phyloP scores from a whole-genome alignment of 352 stramenopile genomes.

The Phytophthora palmivora region DNA sequence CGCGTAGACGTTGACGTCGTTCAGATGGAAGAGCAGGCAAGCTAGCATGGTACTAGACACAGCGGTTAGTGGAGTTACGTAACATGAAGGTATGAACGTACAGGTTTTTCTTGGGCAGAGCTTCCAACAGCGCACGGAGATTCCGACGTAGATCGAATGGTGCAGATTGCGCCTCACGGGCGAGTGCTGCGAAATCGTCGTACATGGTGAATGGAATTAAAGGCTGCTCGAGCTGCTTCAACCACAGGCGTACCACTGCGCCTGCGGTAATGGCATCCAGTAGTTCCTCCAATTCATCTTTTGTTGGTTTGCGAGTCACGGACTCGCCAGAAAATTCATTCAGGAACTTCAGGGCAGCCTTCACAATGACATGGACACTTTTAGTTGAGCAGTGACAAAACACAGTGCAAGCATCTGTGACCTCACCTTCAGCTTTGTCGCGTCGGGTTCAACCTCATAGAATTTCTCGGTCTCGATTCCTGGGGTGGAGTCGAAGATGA shows the following conservation, averaged over 20 bases:
- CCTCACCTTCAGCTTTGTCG: constrained; percentile 61
- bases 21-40: constrained; percentile 82
- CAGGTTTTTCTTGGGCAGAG: constrained; percentile 72
- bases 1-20: constrained; percentile 84
- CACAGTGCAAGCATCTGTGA: constrained; percentile 3
- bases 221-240: constrained; percentile 71
- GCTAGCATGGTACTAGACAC: constrained; percentile 62
- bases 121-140: constrained; percentile 63
- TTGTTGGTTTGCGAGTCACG: constrained; percentile 51
- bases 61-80: constrained; percentile 13
- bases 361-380: constrained; percentile 2
- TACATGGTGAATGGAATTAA: constrained; percentile 74
- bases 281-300: constrained; percentile 65
- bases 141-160: constrained; percentile 66
- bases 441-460: constrained; percentile 65
- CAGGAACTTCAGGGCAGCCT: constrained; percentile 60
- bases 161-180: constrained; percentile 42
- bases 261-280: constrained; percentile 68
- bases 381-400: not conserved
- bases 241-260: constrained; percentile 68
- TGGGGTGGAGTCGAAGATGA: constrained; percentile 83
- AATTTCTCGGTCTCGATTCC: constrained; percentile 81
- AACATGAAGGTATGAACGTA: too few relatives aligned
- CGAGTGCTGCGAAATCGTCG: constrained; percentile 60
- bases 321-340: constrained; percentile 60